Conservation (phyloP, 169 alveolate genomes). For the Prorocentrum cordatum region DNA sequence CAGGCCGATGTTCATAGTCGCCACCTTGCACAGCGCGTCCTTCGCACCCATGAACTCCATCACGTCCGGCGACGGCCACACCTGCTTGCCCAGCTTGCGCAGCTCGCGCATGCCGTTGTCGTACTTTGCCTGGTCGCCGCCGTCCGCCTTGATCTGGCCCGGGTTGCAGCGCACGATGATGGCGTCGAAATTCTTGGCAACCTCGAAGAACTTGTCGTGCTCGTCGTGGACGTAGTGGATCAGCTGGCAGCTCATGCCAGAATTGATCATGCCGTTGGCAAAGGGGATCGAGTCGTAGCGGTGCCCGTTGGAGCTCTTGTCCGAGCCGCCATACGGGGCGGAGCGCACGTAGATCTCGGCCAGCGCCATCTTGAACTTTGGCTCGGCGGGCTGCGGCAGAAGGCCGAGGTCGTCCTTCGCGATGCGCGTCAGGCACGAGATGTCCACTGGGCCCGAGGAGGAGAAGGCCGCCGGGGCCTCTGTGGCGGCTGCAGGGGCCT, state of each 20-base stretch:
- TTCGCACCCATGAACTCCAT: constrained; percentile 28
- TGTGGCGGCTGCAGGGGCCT: too few species aligned
- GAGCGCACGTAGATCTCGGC: constrained; percentile 25
- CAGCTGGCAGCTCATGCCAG: constrained; percentile 51
- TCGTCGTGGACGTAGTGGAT: constrained; percentile 26
- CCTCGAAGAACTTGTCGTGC: constrained; percentile 42
- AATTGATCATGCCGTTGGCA: constrained; percentile 16
- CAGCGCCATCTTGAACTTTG: neutral
- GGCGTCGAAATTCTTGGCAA: neutral
- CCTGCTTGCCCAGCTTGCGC: constrained; percentile 15
- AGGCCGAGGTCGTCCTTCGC: too few species aligned
- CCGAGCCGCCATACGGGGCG: constrained; percentile 39
- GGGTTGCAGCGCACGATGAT: constrained; percentile 8
- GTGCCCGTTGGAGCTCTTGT: constrained; percentile 33
- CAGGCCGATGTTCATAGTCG: neutral
- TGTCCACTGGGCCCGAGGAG: too few species aligned
- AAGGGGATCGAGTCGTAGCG: constrained; percentile 4
- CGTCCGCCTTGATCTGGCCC: constrained; percentile 14
- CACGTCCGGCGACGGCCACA: constrained; percentile 10
- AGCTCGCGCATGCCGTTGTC: constrained; percentile 25
- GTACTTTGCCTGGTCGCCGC: constrained; percentile 13
- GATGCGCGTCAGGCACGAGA: too few species aligned
- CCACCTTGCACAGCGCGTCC: constrained; percentile 41
- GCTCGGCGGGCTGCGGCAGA: too few species aligned
- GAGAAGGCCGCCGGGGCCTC: too few species aligned